phyloP scores from a whole-genome alignment of 768 basidiomycete genomes.

The Termitomyces bulborhizus region DNA sequence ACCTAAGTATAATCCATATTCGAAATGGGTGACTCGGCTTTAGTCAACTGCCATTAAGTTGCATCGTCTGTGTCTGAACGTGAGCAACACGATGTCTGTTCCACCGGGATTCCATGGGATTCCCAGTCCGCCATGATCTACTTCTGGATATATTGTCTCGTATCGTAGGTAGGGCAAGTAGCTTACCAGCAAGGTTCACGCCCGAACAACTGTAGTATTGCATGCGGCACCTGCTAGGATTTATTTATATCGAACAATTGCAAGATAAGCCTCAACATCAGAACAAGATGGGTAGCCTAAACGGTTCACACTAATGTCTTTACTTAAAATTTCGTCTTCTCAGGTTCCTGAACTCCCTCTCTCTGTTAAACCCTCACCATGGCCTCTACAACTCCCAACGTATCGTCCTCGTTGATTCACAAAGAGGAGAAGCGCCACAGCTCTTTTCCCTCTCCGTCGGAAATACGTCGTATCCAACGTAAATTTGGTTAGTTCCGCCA shows the following conservation, averaged over 20 bases:
- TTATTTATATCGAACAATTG: not conserved
- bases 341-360: too few species aligned
- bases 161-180: too few species aligned
- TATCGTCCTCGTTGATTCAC: not conserved
- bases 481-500: slow-evolving; percentile 4
- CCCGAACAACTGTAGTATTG: not conserved
- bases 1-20: too few species aligned
- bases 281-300: not conserved
- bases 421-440: not conserved
- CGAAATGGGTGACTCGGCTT: too few species aligned
- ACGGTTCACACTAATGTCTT: too few species aligned
- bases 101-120: not conserved
- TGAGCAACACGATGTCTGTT: not conserved
- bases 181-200: too few species aligned
- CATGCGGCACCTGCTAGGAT: not conserved
- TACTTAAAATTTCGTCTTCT: too few species aligned
- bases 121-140: not conserved
- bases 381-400: not conserved
- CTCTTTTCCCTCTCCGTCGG: not conserved
- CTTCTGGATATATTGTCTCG: not conserved
- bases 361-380: not conserved
- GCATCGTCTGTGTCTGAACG: not conserved
- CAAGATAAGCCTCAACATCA: not conserved
- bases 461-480: slow-evolving; percentile 8
- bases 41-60: too few species aligned